These are phyloP conservation scores for Nothomitra cinnamomea DNA, from an alignment of 2,329 filamentous ascomycete species.

Conservation along the genomic window DNA sequence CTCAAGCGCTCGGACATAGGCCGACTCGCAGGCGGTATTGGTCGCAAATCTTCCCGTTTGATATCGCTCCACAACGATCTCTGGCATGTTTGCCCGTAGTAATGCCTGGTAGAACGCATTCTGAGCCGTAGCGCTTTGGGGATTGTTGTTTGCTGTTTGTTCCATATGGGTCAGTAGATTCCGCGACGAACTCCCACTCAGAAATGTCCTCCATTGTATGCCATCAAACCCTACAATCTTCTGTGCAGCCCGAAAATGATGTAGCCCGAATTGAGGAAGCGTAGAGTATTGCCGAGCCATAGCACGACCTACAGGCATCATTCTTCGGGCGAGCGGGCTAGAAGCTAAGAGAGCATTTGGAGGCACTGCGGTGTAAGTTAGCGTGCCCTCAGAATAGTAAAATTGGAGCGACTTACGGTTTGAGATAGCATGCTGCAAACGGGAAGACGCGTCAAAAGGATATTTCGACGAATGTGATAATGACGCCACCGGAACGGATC, in stretches of 20 bases:
- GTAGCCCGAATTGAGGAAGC: slow-evolving; percentile 19
- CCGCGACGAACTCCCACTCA: slow-evolving; percentile 28
- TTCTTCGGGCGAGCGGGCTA: slow-evolving; percentile 19
- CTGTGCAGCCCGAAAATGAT: slow-evolving; percentile 17
- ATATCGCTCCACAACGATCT: slow-evolving; percentile 81
- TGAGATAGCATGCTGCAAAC: background rate
- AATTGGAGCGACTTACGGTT: background rate
- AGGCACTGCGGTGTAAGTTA: slow-evolving; percentile 13
- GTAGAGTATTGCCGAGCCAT: slow-evolving; percentile 23
- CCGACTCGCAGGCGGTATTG: slow-evolving; percentile 59
- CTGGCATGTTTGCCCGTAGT: slow-evolving; percentile 80
- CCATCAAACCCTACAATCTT: background rate
- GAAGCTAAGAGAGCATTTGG: slow-evolving; percentile 18
- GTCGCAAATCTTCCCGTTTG: slow-evolving; percentile 71
- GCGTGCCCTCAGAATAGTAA: too few species aligned
- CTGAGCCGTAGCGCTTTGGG: slow-evolving; percentile 70
- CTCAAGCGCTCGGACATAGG: slow-evolving; percentile 61
- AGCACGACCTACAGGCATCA: slow-evolving; percentile 12
- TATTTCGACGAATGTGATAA: background rate
- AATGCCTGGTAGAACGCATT: slow-evolving; percentile 89
- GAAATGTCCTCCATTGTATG: slow-evolving; percentile 27
- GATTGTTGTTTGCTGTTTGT: slow-evolving; percentile 83
- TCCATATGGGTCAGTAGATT: slow-evolving; percentile 69
- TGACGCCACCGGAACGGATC: background rate
- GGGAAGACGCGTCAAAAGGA: background rate